Conservation (phyloP, 2,329 filamentous ascomycete species). For the Penicillium sp. region DNA sequence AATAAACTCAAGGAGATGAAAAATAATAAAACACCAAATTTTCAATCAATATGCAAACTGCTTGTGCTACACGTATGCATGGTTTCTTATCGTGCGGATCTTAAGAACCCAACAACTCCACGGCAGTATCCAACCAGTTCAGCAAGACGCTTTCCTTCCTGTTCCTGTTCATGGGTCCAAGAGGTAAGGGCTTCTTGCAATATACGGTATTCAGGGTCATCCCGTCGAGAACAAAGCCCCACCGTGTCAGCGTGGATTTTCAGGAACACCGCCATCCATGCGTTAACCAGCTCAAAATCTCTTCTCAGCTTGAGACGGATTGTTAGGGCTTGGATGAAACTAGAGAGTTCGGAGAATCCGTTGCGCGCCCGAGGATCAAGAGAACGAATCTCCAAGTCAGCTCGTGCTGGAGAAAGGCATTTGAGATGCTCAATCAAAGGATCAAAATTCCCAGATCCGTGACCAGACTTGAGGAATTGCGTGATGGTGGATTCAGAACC, state of each 20-base stretch:
- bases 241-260: slow-evolving; percentile 70
- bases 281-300: slow-evolving; percentile 92
- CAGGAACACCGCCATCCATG: slow-evolving; percentile 96
- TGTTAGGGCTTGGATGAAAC: slow-evolving; percentile 81
- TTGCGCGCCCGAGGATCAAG: slow-evolving; percentile 53
- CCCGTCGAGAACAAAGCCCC: slow-evolving; percentile 44
- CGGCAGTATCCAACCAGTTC: slow-evolving; percentile 82
- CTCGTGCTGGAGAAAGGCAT: slow-evolving; percentile 75
- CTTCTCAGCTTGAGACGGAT: slow-evolving; percentile 64
- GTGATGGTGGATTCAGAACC: slow-evolving; percentile 45
- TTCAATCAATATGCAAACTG: neutral
- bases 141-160: slow-evolving; percentile 69
- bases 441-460: slow-evolving; percentile 60
- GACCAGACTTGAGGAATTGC: slow-evolving; percentile 46
- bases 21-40: neutral
- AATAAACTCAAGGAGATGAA: too few relatives aligned
- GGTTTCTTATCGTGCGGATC: slow-evolving; percentile 49
- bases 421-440: slow-evolving; percentile 77
- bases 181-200: slow-evolving; percentile 62
- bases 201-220: slow-evolving; percentile 44
- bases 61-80: neutral
- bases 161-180: slow-evolving; percentile 73
- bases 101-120: slow-evolving; percentile 80
- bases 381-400: slow-evolving; percentile 88
- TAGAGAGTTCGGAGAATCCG: slow-evolving; percentile 66